Evolutionary conservation across 2,329 filamentous ascomycete genomes (phyloP), one percentile per base, ranked within the genome.

Genomic region (Pseudovirgaria hyperparasitica): DNA sequence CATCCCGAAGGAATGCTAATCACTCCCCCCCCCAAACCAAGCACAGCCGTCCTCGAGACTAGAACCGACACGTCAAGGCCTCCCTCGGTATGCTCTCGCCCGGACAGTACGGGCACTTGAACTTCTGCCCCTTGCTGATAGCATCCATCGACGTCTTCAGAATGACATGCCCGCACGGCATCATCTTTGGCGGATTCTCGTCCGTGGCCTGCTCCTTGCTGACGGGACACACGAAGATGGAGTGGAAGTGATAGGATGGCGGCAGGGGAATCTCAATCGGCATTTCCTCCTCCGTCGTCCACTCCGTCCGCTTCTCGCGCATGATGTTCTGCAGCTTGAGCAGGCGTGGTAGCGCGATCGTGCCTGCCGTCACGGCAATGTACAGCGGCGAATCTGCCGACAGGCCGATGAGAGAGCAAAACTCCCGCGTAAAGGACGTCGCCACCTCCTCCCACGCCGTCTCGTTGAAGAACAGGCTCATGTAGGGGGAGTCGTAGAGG

Each of bases 41-140:
- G n/a, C n/a, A n/a, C n/a, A n/a, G n/a, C n/a, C n/a, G n/a, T n/a
- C n/a, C n/a, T n/a, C n/a, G n/a, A n/a, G n/a, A n/a, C n/a, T n/a
- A n/a, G n/a, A n/a, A n/a, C n/a, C n/a, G n/a, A n/a, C n/a, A n/a
- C 49, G 76, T 74, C 41, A 63, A 69, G 5, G 85, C 82, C 29
- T 94, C 84, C 38, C 72, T 74, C 2, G 80, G 62, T 37, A 76
- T 66, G 23, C 82, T 84, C 55, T 96, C 87, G 16, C 62, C 73
- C 0, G 90, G 90, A 48, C 90, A 98, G 50, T 98, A 98, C 0
- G 90, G 90, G 45, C 90, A 98, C 54, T 98, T 98, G 65, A 92
- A 92, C 33, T 78, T 64, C 22, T 63, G 69, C 1, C 78, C 77
- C 56, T 92, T 92, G 29, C 76, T 76, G 22, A 96, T 65, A 45